A percentile compares a stretch with the other conserved stretches of the same genome.
Conservation (phyloP, 495 filamentous ascomycete species). For the Hypomontagnella submonticulosa region DNA sequence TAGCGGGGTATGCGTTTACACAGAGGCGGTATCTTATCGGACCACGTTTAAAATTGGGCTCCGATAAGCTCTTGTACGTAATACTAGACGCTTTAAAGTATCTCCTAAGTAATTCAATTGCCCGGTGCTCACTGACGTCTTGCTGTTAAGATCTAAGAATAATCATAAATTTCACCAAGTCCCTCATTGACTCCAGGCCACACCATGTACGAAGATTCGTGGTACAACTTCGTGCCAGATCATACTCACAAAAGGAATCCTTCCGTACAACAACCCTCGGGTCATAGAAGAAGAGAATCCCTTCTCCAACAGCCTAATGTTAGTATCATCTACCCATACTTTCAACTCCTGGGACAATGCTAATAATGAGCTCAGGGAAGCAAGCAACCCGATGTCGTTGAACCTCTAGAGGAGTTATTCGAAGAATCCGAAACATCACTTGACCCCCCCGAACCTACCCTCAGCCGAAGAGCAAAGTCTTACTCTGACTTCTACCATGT, state of each 20-base stretch:
- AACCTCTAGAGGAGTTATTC: slow-evolving; percentile 57
- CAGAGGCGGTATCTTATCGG: not conserved
- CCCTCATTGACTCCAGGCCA: not conserved
- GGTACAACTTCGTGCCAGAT: slow-evolving; percentile 73
- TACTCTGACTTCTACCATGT: slow-evolving; percentile 78
- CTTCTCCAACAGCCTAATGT: slow-evolving; percentile 77
- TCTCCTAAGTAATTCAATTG: slow-evolving; percentile 17
- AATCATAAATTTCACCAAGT: no score
- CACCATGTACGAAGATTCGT: slow-evolving; percentile 79
- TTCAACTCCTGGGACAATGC: slow-evolving; percentile 15
- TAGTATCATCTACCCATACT: slow-evolving; percentile 44
- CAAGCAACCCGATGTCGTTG: slow-evolving; percentile 51
- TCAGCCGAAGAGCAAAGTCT: slow-evolving; percentile 75
- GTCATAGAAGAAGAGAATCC: slow-evolving; percentile 70
- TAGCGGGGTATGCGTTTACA: no score
- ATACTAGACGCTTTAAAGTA: no score
- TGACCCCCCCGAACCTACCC: slow-evolving; percentile 70
- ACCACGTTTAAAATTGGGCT: slow-evolving; percentile 17
- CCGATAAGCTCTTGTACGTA: slow-evolving; percentile 3
- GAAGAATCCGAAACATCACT: slow-evolving; percentile 62
- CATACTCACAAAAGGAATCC: slow-evolving; percentile 59
- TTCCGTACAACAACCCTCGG: slow-evolving; percentile 49
- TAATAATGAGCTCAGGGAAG: slow-evolving; percentile 49
- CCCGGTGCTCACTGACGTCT: slow-evolving; percentile 13
- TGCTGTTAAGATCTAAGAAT: no score